A percentile compares a stretch with the other conserved stretches of the same genome.
Evolutionary conservation across 805 yeast genomes (phyloP).

Genomic region (Wickerhamomyces rabaulensis): DNA sequence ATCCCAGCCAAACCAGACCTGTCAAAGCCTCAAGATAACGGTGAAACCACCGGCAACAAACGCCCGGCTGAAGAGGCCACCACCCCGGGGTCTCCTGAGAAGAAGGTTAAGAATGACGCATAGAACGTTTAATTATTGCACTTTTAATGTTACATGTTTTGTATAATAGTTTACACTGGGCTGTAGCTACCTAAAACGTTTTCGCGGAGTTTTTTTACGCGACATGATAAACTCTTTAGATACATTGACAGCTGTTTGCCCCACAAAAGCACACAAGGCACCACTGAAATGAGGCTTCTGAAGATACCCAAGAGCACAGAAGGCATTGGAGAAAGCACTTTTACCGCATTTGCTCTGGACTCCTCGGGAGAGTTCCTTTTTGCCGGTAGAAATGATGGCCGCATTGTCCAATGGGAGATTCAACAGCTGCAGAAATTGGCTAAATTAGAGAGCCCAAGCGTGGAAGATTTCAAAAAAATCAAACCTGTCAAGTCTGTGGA

Average conservation of each 20-base stretch:
- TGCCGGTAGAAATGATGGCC: constrained; percentile 9
- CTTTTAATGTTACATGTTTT: neutral
- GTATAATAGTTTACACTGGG: neutral
- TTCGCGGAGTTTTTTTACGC: neutral
- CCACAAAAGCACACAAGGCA: too few relatives aligned
- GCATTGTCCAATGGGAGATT: constrained; percentile 16
- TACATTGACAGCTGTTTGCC: too few relatives aligned
- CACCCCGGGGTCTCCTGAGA: constrained; percentile 25
- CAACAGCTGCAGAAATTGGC: constrained; percentile 8
- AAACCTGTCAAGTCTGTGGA: constrained; percentile 1
- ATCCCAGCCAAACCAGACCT: constrained; percentile 13
- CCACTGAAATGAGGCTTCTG: constrained; percentile 14
- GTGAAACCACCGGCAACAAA: constrained; percentile 9
- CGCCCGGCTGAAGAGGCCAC: constrained; percentile 24
- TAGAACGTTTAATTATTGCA: neutral
- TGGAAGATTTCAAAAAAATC: constrained; percentile 5
- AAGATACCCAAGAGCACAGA: constrained; percentile 13
- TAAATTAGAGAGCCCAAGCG: constrained; percentile 4
- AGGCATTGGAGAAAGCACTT: neutral
- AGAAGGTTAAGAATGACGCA: constrained; percentile 18
- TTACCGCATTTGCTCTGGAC: constrained; percentile 10
- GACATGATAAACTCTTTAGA: too few relatives aligned
- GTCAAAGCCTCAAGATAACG: constrained; percentile 4
- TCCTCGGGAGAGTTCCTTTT: constrained; percentile 4
- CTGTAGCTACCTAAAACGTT: neutral